These are phyloP conservation scores for Chamaecrista fasciculata DNA, from an alignment of 306 rosid genomes.

Conservation along the genomic window DNA sequence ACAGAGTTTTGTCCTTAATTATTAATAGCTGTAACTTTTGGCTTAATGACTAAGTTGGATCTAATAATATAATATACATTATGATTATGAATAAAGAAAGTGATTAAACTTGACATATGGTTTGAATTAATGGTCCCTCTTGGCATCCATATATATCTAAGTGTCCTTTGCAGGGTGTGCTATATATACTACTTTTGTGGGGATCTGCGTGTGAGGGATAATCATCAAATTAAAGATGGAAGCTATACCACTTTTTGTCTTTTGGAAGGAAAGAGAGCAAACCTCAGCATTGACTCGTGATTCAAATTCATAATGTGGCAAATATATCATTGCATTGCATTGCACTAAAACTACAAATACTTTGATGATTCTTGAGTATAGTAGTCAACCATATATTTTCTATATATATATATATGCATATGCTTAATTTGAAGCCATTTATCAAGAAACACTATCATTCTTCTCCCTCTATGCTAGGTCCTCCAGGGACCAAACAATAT, in stretches of 20 bases:
- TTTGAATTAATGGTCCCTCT: constrained; percentile 32
- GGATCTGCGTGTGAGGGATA: constrained; percentile 26
- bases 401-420: constrained; percentile 38
- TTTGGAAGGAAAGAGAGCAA: constrained; percentile 35
- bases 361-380: no score
- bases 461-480: constrained; percentile 52
- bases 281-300: constrained; percentile 50
- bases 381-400: constrained; percentile 60
- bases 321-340: no score
- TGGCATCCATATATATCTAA: constrained; percentile 19
- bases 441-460: constrained; percentile 48
- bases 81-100: constrained; percentile 33
- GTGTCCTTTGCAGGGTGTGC: constrained; percentile 25
- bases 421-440: constrained; percentile 35
- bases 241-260: constrained; percentile 30
- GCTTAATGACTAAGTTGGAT: no score
- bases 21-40: no score
- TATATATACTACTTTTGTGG: constrained; percentile 25
- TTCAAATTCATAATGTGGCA: constrained; percentile 35
- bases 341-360: constrained; percentile 25
- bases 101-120: constrained; percentile 36
- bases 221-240: constrained; percentile 29
- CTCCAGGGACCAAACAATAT: constrained; percentile 42
- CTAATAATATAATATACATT: no score
- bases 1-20: no score